Conservation (phyloP, 2,329 filamentous ascomycete species). For the Aphanocladium album region DNA sequence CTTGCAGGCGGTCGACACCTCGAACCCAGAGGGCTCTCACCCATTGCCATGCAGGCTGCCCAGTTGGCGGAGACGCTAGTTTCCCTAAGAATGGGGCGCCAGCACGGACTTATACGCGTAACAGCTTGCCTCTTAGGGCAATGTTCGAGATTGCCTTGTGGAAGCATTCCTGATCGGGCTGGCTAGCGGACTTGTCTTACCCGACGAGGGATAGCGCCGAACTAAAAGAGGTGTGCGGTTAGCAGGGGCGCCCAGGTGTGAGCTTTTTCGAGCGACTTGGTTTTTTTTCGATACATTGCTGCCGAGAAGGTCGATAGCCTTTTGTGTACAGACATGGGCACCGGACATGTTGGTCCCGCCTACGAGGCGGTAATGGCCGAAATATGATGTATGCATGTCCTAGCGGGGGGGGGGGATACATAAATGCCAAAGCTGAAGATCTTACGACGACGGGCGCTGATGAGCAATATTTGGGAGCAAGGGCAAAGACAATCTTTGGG, state of each 20-base stretch:
- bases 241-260: not conserved
- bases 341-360: not conserved
- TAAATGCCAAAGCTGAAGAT: no score
- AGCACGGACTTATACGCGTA: not conserved
- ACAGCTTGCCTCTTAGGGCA: slow-evolving; percentile 10
- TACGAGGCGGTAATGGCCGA: not conserved
- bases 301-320: not conserved
- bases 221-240: not conserved
- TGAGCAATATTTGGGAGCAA: no score
- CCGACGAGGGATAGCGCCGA: not conserved
- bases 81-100: not conserved
- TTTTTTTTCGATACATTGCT: not conserved
- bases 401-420: no score
- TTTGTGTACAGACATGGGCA: not conserved
- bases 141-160: slow-evolving; percentile 7
- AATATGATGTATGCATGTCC: not conserved
- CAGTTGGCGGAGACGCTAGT: not conserved
- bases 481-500: no score
- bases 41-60: not conserved
- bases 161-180: slow-evolving; percentile 10
- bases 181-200: not conserved
- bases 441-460: no score
- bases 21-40: not conserved
- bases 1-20: not conserved
- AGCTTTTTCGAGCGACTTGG: not conserved